These are phyloP conservation scores for Lumnitzera racemosa DNA, from an alignment of 345 rosid species.

Conservation along the genomic window DNA sequence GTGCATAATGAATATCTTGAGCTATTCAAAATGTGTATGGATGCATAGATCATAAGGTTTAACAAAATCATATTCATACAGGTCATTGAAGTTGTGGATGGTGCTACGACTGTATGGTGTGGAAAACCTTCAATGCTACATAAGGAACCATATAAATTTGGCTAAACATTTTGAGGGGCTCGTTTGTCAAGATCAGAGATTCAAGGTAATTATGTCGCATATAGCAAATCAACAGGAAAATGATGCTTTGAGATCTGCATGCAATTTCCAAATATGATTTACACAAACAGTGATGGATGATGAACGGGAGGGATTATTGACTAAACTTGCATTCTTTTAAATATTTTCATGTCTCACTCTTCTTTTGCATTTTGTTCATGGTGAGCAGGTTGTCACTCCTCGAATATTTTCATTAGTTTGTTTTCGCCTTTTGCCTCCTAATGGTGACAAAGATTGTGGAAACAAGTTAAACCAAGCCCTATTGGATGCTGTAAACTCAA, in stretches of 20 bases:
- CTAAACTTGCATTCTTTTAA: no score
- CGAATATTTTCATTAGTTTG: slow-evolving; percentile 70
- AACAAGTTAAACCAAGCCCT: slow-evolving; percentile 49
- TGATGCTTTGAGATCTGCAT: no score
- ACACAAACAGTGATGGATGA: no score
- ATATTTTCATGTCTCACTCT: no score
- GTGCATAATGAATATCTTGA: slow-evolving; percentile 8
- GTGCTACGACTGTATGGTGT: slow-evolving; percentile 76
- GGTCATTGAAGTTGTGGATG: slow-evolving; percentile 93
- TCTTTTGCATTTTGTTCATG: not conserved
- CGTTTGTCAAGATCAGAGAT: slow-evolving; percentile 50
- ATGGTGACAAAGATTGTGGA: slow-evolving; percentile 28
- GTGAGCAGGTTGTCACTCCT: slow-evolving; percentile 61
- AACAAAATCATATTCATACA: slow-evolving; percentile 8
- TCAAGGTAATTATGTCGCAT: slow-evolving; percentile 50
- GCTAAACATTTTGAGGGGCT: slow-evolving; percentile 60
- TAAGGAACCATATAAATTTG: slow-evolving; percentile 73
- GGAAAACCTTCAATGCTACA: slow-evolving; percentile 53
- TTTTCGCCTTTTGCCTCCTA: slow-evolving; percentile 44
- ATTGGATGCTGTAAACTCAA: slow-evolving; percentile 66
- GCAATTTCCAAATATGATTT: no score
- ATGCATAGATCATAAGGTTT: no score
- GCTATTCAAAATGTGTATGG: not conserved
- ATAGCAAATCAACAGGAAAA: no score
- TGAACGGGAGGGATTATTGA: no score